Evolutionary conservation across 106 monocot genomes (phyloP), one percentile per base, ranked within the genome.

Genomic region (Platanthera guangdongensis): DNA sequence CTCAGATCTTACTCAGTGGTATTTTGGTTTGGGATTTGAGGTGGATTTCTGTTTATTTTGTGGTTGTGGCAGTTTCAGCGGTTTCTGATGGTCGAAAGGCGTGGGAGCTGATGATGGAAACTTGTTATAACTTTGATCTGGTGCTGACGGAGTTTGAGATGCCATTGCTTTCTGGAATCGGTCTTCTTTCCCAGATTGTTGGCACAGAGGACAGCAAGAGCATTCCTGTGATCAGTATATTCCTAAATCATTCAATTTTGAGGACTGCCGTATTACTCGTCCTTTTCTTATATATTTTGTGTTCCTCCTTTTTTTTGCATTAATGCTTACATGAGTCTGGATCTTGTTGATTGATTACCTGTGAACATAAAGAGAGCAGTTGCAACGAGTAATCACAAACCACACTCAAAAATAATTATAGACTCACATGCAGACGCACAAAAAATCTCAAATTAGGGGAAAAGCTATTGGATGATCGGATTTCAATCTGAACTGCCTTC

Each of bases 171-270:
- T 91, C 89, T 52, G 94, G 94, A 30, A 89, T 91, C 52, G 87
- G 74, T 62, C 83, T 94, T 6, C 81, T 94, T 13, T 52, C 85
- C 8, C 87, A 76, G 74, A 84, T 94, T 50, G 76, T 94, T 80
- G 78, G 76, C 6, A 21, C 74, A 25, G 87, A 85, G 71, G 82
- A 87, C 57, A 89, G 81, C 82, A 94, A 85, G 83, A 87, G 84
- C 57, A 87, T 94, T 73, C 91, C 94, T 46, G 91, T 94, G 15
- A 82, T 94, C 57, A 94, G 94, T 94, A 82, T 89, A 88, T 88
- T 46, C 11, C 28, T 9, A 12, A 18, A 62, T 64, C 60, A 72
- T 72, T 47, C 16, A 50, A n/a, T n/a, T 60, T 60, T 60, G 5
- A 60, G 59, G 21, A 60, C 13, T 6, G 21, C 21, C 2, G 59